Evolutionary conservation across 2,329 filamentous ascomycete genomes (phyloP).

Genomic region (Cordyceps cicadae): DNA sequence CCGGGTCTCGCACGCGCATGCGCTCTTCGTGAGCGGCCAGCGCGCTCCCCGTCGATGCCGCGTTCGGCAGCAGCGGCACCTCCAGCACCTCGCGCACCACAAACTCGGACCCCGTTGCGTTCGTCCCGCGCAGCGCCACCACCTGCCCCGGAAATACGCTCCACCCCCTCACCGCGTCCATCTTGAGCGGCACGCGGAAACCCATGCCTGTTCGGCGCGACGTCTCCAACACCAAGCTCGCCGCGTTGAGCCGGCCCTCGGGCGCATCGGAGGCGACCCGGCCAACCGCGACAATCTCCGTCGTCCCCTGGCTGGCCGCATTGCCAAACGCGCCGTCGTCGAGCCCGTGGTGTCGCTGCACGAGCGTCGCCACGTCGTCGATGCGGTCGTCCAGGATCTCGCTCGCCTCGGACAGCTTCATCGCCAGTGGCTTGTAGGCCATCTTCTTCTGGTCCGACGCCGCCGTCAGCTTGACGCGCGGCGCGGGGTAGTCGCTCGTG

Average conservation of each 20-base stretch:
- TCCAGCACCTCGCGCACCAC: slow-evolving; percentile 68
- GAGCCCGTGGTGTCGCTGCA: slow-evolving; percentile 66
- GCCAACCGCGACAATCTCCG: slow-evolving; percentile 81
- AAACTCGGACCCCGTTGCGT: slow-evolving; percentile 78
- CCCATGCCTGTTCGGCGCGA: slow-evolving; percentile 78
- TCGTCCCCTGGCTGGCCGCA: slow-evolving; percentile 74
- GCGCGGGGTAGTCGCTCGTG: slow-evolving; percentile 61
- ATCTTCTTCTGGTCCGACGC: slow-evolving; percentile 88
- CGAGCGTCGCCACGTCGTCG: slow-evolving; percentile 71
- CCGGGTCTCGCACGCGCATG: slow-evolving; percentile 51
- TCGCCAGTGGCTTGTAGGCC: slow-evolving; percentile 82
- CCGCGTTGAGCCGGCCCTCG: slow-evolving; percentile 79
- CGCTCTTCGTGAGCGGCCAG: slow-evolving; percentile 63
- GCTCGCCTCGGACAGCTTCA: slow-evolving; percentile 88
- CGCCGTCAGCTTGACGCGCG: slow-evolving; percentile 76
- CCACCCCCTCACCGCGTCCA: slow-evolving; percentile 59
- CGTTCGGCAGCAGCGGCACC: slow-evolving; percentile 64
- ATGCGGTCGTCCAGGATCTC: slow-evolving; percentile 93
- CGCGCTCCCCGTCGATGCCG: slow-evolving; percentile 58
- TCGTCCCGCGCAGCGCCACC: slow-evolving; percentile 77
- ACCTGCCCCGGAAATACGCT: slow-evolving; percentile 94
- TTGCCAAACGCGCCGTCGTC: slow-evolving; percentile 80
- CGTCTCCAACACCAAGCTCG: slow-evolving; percentile 81
- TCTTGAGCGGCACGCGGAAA: slow-evolving; percentile 68
- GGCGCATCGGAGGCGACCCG: slow-evolving; percentile 80